A percentile compares a stretch with the other conserved stretches of the same genome.
phyloP scores from a whole-genome alignment of 2,329 filamentous ascomycete genomes.

The Fusarium annulatum region DNA sequence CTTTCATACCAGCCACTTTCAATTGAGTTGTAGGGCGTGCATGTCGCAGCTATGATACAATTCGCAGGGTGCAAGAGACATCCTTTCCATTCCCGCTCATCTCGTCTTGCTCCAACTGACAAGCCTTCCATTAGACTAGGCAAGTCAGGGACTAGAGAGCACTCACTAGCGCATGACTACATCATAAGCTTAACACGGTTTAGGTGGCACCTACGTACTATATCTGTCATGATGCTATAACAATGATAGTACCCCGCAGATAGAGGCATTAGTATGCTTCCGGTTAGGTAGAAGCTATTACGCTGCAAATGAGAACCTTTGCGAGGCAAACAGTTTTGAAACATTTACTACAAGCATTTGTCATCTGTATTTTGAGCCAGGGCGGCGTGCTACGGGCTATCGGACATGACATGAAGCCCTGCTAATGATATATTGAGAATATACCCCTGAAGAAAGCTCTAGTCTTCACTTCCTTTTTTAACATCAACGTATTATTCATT shows the following conservation, averaged over 20 bases:
- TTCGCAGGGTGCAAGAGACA: neutral
- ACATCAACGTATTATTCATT: accelerated
- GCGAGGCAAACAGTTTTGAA: too few species aligned
- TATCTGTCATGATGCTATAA: neutral
- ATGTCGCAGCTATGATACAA: neutral
- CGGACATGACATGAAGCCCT: neutral
- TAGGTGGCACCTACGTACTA: neutral
- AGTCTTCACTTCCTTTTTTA: too few species aligned
- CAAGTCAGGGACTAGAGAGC: too few species aligned
- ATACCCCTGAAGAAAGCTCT: too few species aligned
- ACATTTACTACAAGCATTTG: neutral
- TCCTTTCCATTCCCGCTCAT: neutral
- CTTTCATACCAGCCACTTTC: neutral
- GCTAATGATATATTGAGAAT: too few species aligned
- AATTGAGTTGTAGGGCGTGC: neutral
- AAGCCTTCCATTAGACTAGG: neutral
- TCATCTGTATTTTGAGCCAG: accelerated
- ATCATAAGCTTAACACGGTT: neutral
- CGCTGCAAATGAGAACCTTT: too few species aligned
- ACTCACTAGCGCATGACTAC: neutral
- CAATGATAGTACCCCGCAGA: neutral
- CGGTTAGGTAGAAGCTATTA: neutral
- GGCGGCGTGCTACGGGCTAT: neutral
- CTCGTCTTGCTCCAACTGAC: neutral
- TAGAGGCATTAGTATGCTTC: neutral